Evolutionary conservation across 352 stramenopile species (phyloP).

Genomic region (Elongisporangium anandrum): DNA sequence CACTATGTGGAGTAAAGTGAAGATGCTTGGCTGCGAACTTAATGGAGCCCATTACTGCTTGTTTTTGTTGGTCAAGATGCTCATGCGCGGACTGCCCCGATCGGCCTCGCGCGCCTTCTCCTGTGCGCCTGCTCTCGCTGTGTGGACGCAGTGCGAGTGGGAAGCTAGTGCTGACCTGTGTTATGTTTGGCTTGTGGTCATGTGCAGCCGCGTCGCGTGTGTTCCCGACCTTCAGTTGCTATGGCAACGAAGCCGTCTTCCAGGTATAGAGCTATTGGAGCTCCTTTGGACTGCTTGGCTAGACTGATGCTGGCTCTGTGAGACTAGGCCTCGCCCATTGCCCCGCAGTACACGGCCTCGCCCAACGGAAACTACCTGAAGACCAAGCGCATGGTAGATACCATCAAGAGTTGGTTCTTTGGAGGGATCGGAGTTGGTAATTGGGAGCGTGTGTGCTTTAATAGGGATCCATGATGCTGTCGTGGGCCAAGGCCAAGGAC

Average conservation of each 20-base stretch:
- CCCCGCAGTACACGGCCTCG: constrained; percentile 56
- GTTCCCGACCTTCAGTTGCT: constrained; percentile 73
- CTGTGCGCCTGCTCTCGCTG: constrained; percentile 18
- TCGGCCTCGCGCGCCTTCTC: constrained; percentile 8
- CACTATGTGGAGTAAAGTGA: not conserved
- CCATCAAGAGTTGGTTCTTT: not conserved
- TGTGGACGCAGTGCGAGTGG: not conserved
- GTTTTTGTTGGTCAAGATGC: constrained; percentile 1
- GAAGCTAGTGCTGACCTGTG: not conserved
- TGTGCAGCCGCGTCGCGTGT: constrained; percentile 45
- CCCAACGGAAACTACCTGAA: constrained; percentile 68
- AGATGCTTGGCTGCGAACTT: constrained; percentile 1
- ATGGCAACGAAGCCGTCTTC: constrained; percentile 71
- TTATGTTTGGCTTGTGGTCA: not conserved
- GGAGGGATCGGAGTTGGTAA: no score
- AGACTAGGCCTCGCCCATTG: constrained; percentile 43
- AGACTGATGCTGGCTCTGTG: not conserved
- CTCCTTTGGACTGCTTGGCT: not conserved
- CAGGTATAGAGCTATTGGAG: constrained; percentile 19
- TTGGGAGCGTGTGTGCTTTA: constrained; percentile 6
- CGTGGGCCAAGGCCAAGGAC: constrained; percentile 69
- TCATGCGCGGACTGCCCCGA: constrained; percentile 3
- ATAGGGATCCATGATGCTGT: constrained; percentile 80
- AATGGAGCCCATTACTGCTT: not conserved
- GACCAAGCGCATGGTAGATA: constrained; percentile 63